These are phyloP conservation scores for Parafenestella ontariensis DNA, from an alignment of 2,329 filamentous ascomycete species.

Conservation along the genomic window DNA sequence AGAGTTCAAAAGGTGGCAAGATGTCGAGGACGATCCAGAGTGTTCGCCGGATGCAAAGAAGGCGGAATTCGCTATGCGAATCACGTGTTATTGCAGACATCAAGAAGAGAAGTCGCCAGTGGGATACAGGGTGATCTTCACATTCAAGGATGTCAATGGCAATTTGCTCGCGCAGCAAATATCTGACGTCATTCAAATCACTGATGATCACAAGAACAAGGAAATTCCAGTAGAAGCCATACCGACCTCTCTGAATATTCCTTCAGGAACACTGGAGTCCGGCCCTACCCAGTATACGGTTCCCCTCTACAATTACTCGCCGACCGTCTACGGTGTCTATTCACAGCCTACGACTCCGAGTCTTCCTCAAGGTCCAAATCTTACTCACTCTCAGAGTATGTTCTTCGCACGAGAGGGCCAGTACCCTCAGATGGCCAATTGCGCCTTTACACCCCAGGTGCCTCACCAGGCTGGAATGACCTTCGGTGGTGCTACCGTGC, in stretches of 20 bases:
- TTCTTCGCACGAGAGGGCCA: conserved; percentile 26
- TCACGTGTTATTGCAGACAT: conserved; percentile 95
- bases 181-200: conserved; percentile 85
- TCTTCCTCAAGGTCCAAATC: conserved; percentile 24
- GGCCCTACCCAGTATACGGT: conserved; percentile 24
- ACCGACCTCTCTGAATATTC: conserved; percentile 29
- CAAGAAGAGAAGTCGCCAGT: conserved; percentile 80
- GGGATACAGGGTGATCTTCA: conserved; percentile 93
- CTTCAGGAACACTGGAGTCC: conserved; percentile 14
- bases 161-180: conserved; percentile 83
- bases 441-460: conserved; percentile 11
- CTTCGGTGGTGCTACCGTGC: conserved; percentile 15
- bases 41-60: conserved; percentile 64
- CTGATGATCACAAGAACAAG: conserved; percentile 89
- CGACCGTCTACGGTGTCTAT: conserved; percentile 30
- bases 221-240: conserved; percentile 32
- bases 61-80: conserved; percentile 89
- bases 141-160: conserved; percentile 81
- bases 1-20: conserved; percentile 45
- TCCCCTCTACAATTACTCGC: conserved; percentile 30
- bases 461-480: conserved; percentile 17
- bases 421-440: conserved; percentile 18
- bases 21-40: conserved; percentile 29
- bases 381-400: conserved; percentile 26
- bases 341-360: conserved; percentile 40